A percentile compares a stretch with the other conserved stretches of the same genome.
phyloP scores from a whole-genome alignment of 2,329 filamentous ascomycete species.

The Colletotrichum sp. region DNA sequence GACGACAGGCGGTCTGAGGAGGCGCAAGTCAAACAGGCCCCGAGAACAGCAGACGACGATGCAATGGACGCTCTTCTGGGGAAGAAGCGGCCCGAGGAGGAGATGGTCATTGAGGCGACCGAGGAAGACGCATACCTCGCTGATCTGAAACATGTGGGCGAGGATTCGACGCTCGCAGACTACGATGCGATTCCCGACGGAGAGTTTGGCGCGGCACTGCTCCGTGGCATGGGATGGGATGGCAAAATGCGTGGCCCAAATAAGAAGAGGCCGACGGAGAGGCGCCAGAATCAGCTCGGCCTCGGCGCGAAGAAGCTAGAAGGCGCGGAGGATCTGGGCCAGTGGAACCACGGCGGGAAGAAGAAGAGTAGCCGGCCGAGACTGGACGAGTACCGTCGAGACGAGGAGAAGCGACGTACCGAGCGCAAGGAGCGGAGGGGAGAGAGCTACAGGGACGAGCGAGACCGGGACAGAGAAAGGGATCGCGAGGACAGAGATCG shows the following conservation, averaged over 20 bases:
- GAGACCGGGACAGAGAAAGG: constrained; percentile 40
- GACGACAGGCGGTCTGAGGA: neutral
- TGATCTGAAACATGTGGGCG: constrained; percentile 75
- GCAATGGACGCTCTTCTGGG: constrained; percentile 73
- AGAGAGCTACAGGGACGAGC: constrained; percentile 44
- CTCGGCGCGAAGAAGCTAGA: constrained; percentile 87
- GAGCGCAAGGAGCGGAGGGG: constrained; percentile 35
- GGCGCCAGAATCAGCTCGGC: constrained; percentile 81
- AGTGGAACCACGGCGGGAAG: constrained; percentile 75
- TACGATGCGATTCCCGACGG: constrained; percentile 92
- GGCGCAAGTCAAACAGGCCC: neutral
- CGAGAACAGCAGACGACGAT: constrained; percentile 42
- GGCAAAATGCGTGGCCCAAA: constrained; percentile 60
- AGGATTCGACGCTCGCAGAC: constrained; percentile 78
- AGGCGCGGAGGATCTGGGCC: constrained; percentile 74
- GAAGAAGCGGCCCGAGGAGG: constrained; percentile 46
- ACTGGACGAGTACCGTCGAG: constrained; percentile 53
- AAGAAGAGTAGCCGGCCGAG: constrained; percentile 48
- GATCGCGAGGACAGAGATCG: constrained; percentile 29
- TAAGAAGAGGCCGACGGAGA: constrained; percentile 68
- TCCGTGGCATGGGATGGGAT: constrained; percentile 97
- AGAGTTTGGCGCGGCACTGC: constrained; percentile 88
- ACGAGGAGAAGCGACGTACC: constrained; percentile 39
- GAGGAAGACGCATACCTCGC: constrained; percentile 73
- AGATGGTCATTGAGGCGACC: constrained; percentile 61